phyloP scores from a whole-genome alignment of 495 filamentous ascomycete species.

The Aspergillus incahuasiensis region DNA sequence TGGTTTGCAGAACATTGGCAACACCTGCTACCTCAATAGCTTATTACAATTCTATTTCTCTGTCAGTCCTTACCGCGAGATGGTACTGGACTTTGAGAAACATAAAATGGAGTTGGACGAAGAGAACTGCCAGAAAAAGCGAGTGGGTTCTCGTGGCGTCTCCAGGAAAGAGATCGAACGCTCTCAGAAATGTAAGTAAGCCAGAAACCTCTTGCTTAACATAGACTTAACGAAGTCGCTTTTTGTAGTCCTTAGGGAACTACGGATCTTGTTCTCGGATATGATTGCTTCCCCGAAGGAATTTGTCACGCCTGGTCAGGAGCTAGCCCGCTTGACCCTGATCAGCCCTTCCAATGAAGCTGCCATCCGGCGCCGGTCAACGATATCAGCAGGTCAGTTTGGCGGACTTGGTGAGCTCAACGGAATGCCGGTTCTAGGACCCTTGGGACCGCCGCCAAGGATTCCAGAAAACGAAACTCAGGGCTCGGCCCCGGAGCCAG shows the following conservation, averaged over 20 bases:
- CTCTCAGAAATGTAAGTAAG: slow-evolving; percentile 64
- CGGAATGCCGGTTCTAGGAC: slow-evolving; percentile 49
- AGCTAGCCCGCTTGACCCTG: slow-evolving; percentile 78
- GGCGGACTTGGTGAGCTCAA: slow-evolving; percentile 46
- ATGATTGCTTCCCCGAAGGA: slow-evolving; percentile 55
- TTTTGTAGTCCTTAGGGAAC: slow-evolving; percentile 59
- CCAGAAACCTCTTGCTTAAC: background rate
- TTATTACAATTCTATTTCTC: slow-evolving; percentile 94
- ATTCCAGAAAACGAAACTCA: slow-evolving; percentile 18
- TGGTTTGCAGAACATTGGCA: slow-evolving; percentile 87
- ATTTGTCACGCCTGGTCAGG: slow-evolving; percentile 63
- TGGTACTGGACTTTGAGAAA: slow-evolving; percentile 69
- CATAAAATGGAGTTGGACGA: slow-evolving; percentile 61
- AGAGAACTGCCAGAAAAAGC: slow-evolving; percentile 53
- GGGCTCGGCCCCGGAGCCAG: slow-evolving; percentile 13
- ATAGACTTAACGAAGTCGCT: background rate
- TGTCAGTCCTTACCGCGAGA: slow-evolving; percentile 72
- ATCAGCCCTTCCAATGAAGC: slow-evolving; percentile 58
- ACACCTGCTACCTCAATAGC: slow-evolving; percentile 98
- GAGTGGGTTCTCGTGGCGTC: slow-evolving; percentile 61
- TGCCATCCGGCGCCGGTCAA: slow-evolving; percentile 53
- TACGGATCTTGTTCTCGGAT: slow-evolving; percentile 66
- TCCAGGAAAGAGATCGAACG: slow-evolving; percentile 58
- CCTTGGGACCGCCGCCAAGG: slow-evolving; percentile 41
- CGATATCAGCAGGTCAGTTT: slow-evolving; percentile 37